Evolutionary conservation across 306 rosid genomes (phyloP), one percentile per base, ranked within the genome.

Genomic region (Sophora flavescens): DNA sequence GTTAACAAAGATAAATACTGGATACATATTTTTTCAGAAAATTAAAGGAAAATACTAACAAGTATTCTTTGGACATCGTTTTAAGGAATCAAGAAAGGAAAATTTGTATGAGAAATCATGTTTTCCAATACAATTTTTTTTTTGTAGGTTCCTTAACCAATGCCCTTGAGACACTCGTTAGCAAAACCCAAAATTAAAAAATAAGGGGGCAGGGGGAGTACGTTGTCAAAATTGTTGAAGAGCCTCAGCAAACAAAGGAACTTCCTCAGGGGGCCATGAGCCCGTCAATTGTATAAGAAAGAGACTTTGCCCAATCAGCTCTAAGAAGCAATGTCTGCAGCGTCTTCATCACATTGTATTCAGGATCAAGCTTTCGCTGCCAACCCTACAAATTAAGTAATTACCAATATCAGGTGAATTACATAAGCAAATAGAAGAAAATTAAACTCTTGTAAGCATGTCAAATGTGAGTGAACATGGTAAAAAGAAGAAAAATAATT

Each of bases 281-380:
- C 79, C 97, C 97, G n/a, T 95, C 99, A 77, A 95, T 91, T 12
- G 99, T 95, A 81, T 95, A 90, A 18, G 97, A 82, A 76, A 95
- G 97, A 47, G 93, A 87, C 83, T 92, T 86, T 1, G 97, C 99
- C 99, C 99, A 95, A 85, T 92, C 99, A 45, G 97, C 91, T 88
- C 78, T 92, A 36, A 92, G 97, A 48, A 95, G 86, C 81, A 95
- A 86, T 4, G 97, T 95, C 84, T 95, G 99, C 79, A 95, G 82
- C 5, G 99, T 95, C 36, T 88, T 80, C 99, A 95, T 95, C 88
- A 92, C 99, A 63, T 95, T 65, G 78, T 89, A 95, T 22, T 77
- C 83, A 39, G 99, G 99, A 78, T 95, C 99, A 67, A 95, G 99
- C 84, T 95, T 95, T 76, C 92, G 63, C 89, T 95, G 99, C 99